A percentile compares a stretch with the other conserved stretches of the same genome.
phyloP scores from a whole-genome alignment of 441 rosid species.

The Croton laevigatus region DNA sequence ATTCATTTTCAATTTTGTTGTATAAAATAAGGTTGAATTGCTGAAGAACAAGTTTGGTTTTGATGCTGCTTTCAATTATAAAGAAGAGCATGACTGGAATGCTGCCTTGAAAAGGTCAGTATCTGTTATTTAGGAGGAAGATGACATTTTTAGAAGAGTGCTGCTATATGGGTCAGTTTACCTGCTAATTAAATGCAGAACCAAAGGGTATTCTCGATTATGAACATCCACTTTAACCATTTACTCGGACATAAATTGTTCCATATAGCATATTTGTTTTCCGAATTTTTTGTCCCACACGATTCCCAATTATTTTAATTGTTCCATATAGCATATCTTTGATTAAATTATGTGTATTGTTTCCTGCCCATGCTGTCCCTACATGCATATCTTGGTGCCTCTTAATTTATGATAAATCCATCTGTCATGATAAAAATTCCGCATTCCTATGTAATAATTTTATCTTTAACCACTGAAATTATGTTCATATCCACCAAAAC shows the following conservation, averaged over 20 bases:
- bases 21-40: background rate
- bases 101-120: slow-evolving; percentile 4
- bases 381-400: too few relatives aligned
- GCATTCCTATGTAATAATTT: background rate
- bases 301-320: too few relatives aligned
- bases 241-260: too few relatives aligned
- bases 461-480: too few relatives aligned
- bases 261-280: too few relatives aligned
- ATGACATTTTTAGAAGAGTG: background rate
- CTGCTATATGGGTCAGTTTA: too few relatives aligned
- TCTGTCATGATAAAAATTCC: background rate
- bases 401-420: background rate
- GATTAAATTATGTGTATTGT: background rate
- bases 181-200: too few relatives aligned
- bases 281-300: too few relatives aligned
- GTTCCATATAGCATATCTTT: background rate
- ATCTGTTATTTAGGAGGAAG: background rate
- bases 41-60: slow-evolving; percentile 3
- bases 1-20: background rate
- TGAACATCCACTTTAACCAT: too few relatives aligned
- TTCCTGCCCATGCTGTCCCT: too few relatives aligned
- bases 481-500: background rate
- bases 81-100: slow-evolving; percentile 4
- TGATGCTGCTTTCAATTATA: slow-evolving; percentile 8
- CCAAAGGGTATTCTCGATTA: too few relatives aligned